Evolutionary conservation across 1,139 yeast genomes (phyloP).

Genomic region (Candida neerlandica): DNA sequence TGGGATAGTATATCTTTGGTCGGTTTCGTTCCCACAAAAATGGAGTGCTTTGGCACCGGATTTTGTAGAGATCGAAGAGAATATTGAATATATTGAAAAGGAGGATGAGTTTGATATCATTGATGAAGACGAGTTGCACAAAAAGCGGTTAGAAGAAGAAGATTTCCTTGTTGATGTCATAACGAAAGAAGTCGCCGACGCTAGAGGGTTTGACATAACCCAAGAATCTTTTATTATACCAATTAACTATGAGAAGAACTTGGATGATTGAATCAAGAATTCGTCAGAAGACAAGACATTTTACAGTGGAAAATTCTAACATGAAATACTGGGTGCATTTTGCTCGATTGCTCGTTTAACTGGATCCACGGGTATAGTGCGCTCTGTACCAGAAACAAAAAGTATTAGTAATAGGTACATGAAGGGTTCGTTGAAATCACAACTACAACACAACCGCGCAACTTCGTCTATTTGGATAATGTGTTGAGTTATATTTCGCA

Average conservation of each 20-base stretch:
- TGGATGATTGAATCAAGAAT: slow-evolving; percentile 6
- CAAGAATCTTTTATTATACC: slow-evolving; percentile 49
- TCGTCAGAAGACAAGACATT: neutral
- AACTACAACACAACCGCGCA: no score
- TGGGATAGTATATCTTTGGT: slow-evolving; percentile 84
- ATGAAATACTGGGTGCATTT: neutral
- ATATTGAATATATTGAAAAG: slow-evolving; percentile 80
- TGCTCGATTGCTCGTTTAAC: neutral
- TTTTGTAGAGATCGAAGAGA: slow-evolving; percentile 92
- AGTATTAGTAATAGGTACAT: no score
- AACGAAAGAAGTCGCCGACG: slow-evolving; percentile 63
- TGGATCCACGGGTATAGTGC: neutral
- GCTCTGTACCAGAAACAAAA: no score
- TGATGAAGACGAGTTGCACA: slow-evolving; percentile 63
- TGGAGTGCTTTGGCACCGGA: slow-evolving; percentile 99
- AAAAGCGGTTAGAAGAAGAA: slow-evolving; percentile 66
- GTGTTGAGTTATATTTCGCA: no score
- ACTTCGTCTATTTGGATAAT: no score
- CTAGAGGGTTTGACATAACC: slow-evolving; percentile 60
- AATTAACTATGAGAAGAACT: slow-evolving; percentile 32
- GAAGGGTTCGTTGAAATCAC: no score
- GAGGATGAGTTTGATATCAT: slow-evolving; percentile 92
- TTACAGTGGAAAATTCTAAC: neutral
- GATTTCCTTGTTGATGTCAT: slow-evolving; percentile 70
- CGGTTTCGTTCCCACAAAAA: slow-evolving; percentile 80